These are phyloP conservation scores for Boeremia exigua DNA, from an alignment of 2,329 filamentous ascomycete genomes.

Conservation along the genomic window DNA sequence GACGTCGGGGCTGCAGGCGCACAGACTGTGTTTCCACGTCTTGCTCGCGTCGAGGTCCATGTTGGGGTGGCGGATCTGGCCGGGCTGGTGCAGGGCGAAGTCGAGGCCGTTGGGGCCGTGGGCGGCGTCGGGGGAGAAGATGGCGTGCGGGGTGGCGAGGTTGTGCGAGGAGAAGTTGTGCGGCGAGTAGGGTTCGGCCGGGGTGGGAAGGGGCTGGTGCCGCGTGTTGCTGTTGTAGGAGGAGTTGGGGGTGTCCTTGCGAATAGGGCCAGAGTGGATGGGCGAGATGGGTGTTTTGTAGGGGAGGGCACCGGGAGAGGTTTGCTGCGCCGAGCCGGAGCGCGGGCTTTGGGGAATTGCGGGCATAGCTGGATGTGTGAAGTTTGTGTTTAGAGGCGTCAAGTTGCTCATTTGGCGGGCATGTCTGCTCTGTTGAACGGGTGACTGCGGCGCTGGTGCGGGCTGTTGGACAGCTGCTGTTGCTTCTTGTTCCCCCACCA, in stretches of 20 bases:
- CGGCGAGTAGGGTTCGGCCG: slow-evolving; percentile 42
- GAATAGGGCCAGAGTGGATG: slow-evolving; percentile 31
- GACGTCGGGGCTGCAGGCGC: slow-evolving; percentile 44
- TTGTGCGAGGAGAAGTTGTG: slow-evolving; percentile 36
- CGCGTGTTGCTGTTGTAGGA: slow-evolving; percentile 10
- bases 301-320: slow-evolving; percentile 29
- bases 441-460: slow-evolving; percentile 19
- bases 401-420: slow-evolving; percentile 43
- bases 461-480: slow-evolving; percentile 18
- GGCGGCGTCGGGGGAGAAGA: slow-evolving; percentile 47
- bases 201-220: slow-evolving; percentile 21
- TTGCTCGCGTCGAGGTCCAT: slow-evolving; percentile 39
- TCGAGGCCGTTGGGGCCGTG: slow-evolving; percentile 49
- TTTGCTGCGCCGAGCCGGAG: slow-evolving; percentile 23
- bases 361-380: slow-evolving; percentile 25
- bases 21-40: slow-evolving; percentile 44
- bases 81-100: slow-evolving; percentile 45
- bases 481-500: slow-evolving; percentile 8
- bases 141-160: slow-evolving; percentile 31
- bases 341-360: slow-evolving; percentile 37
- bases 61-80: slow-evolving; percentile 51
- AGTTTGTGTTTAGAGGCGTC: slow-evolving; percentile 42
- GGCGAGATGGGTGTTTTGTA: slow-evolving; percentile 40
- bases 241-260: slow-evolving; percentile 24
- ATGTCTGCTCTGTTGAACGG: slow-evolving; percentile 31